Conservation (phyloP, 1,284 basidiomycete genomes). For the Leccinum fuscescens region DNA sequence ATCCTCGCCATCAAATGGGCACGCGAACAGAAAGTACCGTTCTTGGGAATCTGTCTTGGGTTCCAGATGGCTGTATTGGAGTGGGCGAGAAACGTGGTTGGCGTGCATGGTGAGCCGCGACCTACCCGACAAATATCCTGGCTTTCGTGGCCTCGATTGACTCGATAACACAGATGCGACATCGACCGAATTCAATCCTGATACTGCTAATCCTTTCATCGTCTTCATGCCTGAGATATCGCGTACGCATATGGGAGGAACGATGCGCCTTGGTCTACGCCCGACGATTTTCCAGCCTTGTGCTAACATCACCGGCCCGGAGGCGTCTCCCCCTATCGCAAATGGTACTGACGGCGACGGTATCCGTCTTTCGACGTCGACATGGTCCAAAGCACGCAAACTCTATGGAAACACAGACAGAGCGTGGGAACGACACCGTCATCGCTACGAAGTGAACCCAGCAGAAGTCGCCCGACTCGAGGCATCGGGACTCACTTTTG, state of each 20-base stretch:
- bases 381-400: slow-evolving; percentile 69
- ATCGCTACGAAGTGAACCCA: slow-evolving; percentile 97
- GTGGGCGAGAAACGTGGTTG: slow-evolving; percentile 87
- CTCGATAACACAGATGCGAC: slow-evolving; percentile 64
- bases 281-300: slow-evolving; percentile 83
- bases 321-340: slow-evolving; percentile 9
- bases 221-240: slow-evolving; percentile 99
- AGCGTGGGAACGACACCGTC: slow-evolving; percentile 97
- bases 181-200: slow-evolving; percentile 77
- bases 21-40: slow-evolving; percentile 91
- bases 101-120: slow-evolving; percentile 55
- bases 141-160: slow-evolving; percentile 8
- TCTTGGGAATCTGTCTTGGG: slow-evolving; percentile 95
- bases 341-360: slow-evolving; percentile 15
- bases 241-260: slow-evolving; percentile 96
- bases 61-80: slow-evolving; percentile 98
- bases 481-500: slow-evolving; percentile 76
- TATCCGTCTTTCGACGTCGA: slow-evolving; percentile 40
- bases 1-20: slow-evolving; percentile 96
- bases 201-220: slow-evolving; percentile 71
- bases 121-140: background rate
- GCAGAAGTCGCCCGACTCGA: slow-evolving; percentile 76
- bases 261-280: slow-evolving; percentile 94
- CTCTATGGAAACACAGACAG: slow-evolving; percentile 84
- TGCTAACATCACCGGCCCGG: slow-evolving; percentile 16